Base-by-base conservation (phyloP, 257 asterid genomes). In the Penstemon davidsonii region DNA sequence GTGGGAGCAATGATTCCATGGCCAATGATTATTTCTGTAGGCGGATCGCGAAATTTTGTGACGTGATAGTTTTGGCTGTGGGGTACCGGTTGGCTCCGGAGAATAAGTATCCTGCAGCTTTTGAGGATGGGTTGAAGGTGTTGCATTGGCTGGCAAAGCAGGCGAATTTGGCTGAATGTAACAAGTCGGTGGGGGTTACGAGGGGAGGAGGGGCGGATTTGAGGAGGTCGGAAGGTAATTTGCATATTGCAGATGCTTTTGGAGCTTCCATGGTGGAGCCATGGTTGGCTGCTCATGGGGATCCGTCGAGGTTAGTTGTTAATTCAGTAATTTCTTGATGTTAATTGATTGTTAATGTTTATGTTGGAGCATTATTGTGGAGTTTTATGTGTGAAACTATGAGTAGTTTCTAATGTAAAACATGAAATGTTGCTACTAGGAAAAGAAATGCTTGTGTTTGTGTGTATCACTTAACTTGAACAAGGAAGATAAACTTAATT, bases 231-330 rank as follows among this genome's bases (percentile, higher is more conserved):
- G 94, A 85, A 71, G 75, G 78, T 62, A 80, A 66, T 70, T 68
- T 83, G 84, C 95, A 78, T 65, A 73, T 90, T 77, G 83, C 88
- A 0, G 96, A 90, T 70, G 96, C 91, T 2, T 88, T 90, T 67
- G 96, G 98, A 55, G 96, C 96, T 51, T 89, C 96, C 10, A 72
- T 89, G 96, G 90, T 85, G 44, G 98, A 92, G 83, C 98, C 98
- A 4, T 92, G 98, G 98, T 73, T 92, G 89, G 95, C 96, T 83
- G 92, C 98, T 56, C 98, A 92, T 73, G 98, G 90, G 18, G 98
- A 92, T 87, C 98, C 96, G 15, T 89, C 94, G 51, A 89, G 98
- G 98, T 92, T 68, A 57, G 81, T 69, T 70, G 67, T 68, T 57
- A 47, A 66, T 53, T 61, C 25, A 7, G 42, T 55, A 18, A 25